A percentile compares a stretch with the other conserved stretches of the same genome.
Evolutionary conservation across 805 yeast species (phyloP).

Genomic region (Candida saitoana): DNA sequence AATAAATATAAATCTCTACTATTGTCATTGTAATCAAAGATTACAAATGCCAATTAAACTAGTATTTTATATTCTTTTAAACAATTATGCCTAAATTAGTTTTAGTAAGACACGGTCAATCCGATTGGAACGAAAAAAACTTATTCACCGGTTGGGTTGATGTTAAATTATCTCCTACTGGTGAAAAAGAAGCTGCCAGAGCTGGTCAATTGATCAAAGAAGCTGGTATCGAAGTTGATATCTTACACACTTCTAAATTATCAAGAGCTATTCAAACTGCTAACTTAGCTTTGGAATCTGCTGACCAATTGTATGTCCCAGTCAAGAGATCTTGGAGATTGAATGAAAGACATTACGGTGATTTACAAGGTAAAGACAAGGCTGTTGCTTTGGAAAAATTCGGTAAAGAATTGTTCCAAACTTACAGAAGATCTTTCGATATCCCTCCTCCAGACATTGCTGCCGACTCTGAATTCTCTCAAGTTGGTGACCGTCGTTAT

Average conservation of each 20-base stretch:
- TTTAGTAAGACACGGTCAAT: slow-evolving; percentile 97
- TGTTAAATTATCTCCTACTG: slow-evolving; percentile 76
- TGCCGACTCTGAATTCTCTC: slow-evolving; percentile 76
- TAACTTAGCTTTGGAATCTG: slow-evolving; percentile 82
- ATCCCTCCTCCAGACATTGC: slow-evolving; percentile 91
- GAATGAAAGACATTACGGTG: slow-evolving; percentile 99
- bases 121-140: slow-evolving; percentile 98
- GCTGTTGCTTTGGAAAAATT: slow-evolving; percentile 83
- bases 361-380: slow-evolving; percentile 96
- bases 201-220: slow-evolving; percentile 92
- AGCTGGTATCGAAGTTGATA: slow-evolving; percentile 79
- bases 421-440: slow-evolving; percentile 96
- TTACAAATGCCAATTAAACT: too few relatives aligned
- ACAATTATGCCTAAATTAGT: slow-evolving; percentile 58
- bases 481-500: slow-evolving; percentile 83
- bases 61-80: background rate
- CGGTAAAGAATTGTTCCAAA: slow-evolving; percentile 91
- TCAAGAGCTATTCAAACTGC: slow-evolving; percentile 97
- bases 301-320: slow-evolving; percentile 88
- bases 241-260: slow-evolving; percentile 85
- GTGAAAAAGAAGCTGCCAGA: slow-evolving; percentile 85
- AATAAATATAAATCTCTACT: too few relatives aligned
- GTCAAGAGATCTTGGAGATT: slow-evolving; percentile 96
- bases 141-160: slow-evolving; percentile 99
- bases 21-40: slow-evolving; percentile 27